phyloP scores from a whole-genome alignment of 2,329 filamentous ascomycete species.

The Meredithiella fracta region DNA sequence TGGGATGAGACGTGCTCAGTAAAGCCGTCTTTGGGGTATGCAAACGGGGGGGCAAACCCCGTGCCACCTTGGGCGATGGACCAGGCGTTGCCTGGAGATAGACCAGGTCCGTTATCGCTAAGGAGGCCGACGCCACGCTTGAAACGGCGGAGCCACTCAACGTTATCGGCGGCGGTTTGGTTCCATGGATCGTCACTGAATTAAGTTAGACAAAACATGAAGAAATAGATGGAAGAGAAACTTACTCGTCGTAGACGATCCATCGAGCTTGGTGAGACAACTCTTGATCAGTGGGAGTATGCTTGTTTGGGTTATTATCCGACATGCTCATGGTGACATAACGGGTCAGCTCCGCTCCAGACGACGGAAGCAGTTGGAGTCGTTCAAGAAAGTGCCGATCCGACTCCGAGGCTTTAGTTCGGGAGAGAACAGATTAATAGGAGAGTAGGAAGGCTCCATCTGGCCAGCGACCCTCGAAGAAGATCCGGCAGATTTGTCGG shows the following conservation, averaged over 20 bases:
- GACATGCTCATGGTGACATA: conserved; percentile 39
- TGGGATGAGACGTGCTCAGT: conserved; percentile 18
- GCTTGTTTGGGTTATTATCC: conserved; percentile 41
- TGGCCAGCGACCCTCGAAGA: not conserved
- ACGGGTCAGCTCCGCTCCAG: conserved; percentile 36
- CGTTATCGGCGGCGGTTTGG: conserved; percentile 46
- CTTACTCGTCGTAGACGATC: conserved; percentile 46
- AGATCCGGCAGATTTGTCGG: not conserved
- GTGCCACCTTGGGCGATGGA: conserved; percentile 32
- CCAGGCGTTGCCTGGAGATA: conserved; percentile 25
- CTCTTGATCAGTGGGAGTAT: conserved; percentile 44
- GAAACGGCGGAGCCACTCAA: conserved; percentile 46
- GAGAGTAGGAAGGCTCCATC: too few species aligned
- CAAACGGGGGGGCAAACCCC: conserved; percentile 40
- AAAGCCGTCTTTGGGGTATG: conserved; percentile 24
- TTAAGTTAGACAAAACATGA: conserved; percentile 16
- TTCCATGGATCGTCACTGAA: conserved; percentile 46
- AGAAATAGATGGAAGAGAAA: conserved; percentile 12
- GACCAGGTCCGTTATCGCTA: conserved; percentile 32
- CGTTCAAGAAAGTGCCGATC: conserved; percentile 32
- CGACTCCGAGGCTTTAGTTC: conserved; percentile 1
- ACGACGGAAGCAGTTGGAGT: conserved; percentile 43
- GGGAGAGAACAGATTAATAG: not conserved
- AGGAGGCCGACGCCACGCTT: conserved; percentile 41
- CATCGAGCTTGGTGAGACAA: conserved; percentile 47